Percentiles rank a stretch among this genome's conserved stretches.
phyloP scores from a whole-genome alignment of 352 stramenopile species.

The Pythium monospermum region DNA sequence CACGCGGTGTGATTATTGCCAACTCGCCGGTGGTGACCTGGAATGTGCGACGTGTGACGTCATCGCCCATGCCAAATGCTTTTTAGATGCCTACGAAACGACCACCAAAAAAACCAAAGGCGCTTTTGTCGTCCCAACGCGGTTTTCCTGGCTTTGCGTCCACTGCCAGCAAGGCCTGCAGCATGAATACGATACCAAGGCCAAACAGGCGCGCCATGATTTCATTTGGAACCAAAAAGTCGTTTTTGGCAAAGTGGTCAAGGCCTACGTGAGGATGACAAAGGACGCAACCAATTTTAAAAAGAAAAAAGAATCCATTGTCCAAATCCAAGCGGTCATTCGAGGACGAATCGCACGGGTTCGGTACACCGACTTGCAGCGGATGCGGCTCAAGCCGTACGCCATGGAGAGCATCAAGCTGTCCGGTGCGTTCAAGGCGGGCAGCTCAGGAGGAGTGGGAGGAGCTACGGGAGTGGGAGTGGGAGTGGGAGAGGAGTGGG shows the following conservation, averaged over 20 bases:
- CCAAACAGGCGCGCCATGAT: conserved; percentile 29
- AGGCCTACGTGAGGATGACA: conserved; percentile 64
- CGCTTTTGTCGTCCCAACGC: conserved; percentile 48
- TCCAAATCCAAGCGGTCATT: conserved; percentile 50
- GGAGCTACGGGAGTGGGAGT: too few species aligned
- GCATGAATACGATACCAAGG: conserved; percentile 54
- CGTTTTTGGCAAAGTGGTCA: conserved; percentile 47
- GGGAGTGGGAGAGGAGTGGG: too few species aligned
- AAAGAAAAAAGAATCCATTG: conserved; percentile 49
- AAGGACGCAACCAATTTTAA: conserved; percentile 51
- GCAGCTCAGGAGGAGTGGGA: not conserved
- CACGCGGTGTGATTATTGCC: conserved; percentile 61
- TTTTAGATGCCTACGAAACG: conserved; percentile 33
- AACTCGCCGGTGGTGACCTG: conserved; percentile 50
- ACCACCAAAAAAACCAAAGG: conserved; percentile 36
- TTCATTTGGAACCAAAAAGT: conserved; percentile 42
- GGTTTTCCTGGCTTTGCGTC: conserved; percentile 52
- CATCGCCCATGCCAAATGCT: conserved; percentile 56
- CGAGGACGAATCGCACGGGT: conserved; percentile 47
- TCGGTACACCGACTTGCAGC: conserved; percentile 39
- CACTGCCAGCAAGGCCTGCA: conserved; percentile 45
- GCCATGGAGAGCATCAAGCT: conserved; percentile 37
- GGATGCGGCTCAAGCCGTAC: conserved; percentile 55
- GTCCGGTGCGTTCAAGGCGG: conserved; percentile 7
- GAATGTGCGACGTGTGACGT: conserved; percentile 65